Base-by-base conservation (phyloP, 305 asterid species). In the Stenogyne calaminthoides region DNA sequence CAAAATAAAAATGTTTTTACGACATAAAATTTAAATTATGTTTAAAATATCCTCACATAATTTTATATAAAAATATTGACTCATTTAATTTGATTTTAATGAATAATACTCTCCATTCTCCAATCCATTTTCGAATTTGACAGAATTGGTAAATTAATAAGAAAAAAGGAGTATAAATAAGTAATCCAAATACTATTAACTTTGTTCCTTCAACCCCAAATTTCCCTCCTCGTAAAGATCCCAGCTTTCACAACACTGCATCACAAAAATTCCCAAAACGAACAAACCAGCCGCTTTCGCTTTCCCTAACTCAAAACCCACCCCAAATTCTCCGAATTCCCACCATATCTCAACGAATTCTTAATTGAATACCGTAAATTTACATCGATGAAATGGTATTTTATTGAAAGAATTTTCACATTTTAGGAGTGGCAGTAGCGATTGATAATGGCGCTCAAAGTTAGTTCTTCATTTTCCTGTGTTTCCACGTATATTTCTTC, bases 391-490 rank as follows among this genome's bases (percentile, higher is more conserved):
- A 76, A 72, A 67, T 58, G 72, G 72, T 64, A 2, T 52, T 64
- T 67, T 25, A 44, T 37, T 67, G 14, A 18, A 74, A 64, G 20
- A 15, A 5, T 73, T 22, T 49, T 8, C 40, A 27, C 7, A 46
- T 57, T 74, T 27, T 32, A 44, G 76, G 57, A 39, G 67, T 27
- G 3, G 65, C 61, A 40, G 60, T 61, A 10, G 52, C 69, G 39
- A 57, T 46, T 55, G 15, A 47, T 27, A 84, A 84, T 82, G 88
- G 76, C 80, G 58, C 61, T 60, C 75, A 76, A 73, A 76, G 46
- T 75, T 14, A 80, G 73, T 66, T 58, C 81, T 25, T 46, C 78
- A 9, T 77, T 76, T 54, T 67, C 85, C 67, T 70, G 73, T 71
- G 69, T 67, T 42, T 71, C 89, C 20, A 19, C 80, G n/a, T 34